Conservation (phyloP, 768 basidiomycete genomes). For the Amanita jacksonii region DNA sequence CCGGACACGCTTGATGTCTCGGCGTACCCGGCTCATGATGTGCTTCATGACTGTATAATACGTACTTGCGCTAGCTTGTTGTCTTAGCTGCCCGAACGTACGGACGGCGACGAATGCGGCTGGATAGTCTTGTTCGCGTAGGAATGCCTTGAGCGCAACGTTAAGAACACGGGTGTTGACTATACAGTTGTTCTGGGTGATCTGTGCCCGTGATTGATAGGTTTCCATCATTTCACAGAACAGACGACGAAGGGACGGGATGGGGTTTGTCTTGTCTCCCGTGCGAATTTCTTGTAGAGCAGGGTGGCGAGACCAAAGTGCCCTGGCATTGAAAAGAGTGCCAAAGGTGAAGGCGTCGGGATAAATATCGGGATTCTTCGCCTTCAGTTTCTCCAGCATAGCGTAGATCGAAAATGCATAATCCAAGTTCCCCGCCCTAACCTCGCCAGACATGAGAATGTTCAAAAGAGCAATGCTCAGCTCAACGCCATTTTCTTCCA, state of each 20-base stretch:
- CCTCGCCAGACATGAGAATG: conserved; percentile 32
- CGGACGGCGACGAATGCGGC: conserved; percentile 33
- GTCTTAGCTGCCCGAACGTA: conserved; percentile 18
- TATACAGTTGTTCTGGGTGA: conserved; percentile 12
- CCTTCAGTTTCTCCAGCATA: conserved; percentile 22
- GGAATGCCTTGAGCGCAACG: conserved; percentile 33
- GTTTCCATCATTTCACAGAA: conserved; percentile 35
- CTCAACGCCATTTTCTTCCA: conserved; percentile 20
- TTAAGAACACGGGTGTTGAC: conserved; percentile 28
- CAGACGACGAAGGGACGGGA: conserved; percentile 29
- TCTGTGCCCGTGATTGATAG: conserved; percentile 8
- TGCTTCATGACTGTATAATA: conserved; percentile 32
- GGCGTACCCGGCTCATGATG: conserved; percentile 22
- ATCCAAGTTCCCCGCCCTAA: conserved; percentile 18
- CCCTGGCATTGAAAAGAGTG: conserved; percentile 27
- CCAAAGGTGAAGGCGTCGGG: conserved; percentile 38
- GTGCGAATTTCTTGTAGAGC: neutral
- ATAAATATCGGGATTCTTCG: conserved; percentile 18
- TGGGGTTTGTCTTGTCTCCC: conserved; percentile 13
- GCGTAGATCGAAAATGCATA: conserved; percentile 36
- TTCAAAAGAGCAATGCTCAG: conserved; percentile 39
- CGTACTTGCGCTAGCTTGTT: conserved; percentile 24
- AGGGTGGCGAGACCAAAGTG: too few species aligned
- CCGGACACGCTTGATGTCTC: conserved; percentile 14
- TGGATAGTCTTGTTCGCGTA: conserved; percentile 35